A percentile compares a stretch with the other conserved stretches of the same genome.
These are phyloP conservation scores for Heritiera fomes DNA, from an alignment of 345 rosid species.

Conservation along the genomic window DNA sequence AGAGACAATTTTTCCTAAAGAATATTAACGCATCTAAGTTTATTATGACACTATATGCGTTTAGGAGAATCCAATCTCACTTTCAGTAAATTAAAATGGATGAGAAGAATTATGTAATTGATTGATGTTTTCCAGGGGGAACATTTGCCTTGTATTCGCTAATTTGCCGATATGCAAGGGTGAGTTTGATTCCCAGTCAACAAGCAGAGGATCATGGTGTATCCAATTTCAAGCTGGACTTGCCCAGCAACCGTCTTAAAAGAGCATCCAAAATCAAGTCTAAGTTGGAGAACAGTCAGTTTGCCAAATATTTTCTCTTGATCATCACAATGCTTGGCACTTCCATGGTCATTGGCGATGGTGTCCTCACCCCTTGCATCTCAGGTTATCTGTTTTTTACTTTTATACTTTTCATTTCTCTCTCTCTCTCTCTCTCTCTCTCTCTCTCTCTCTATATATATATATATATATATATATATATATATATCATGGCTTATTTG, in stretches of 20 bases:
- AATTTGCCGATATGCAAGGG: conserved; percentile 47
- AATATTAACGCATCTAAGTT: no score
- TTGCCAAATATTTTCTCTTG: conserved; percentile 39
- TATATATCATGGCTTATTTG: no score
- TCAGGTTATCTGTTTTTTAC: conserved; percentile 32
- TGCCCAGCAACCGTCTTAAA: conserved; percentile 32
- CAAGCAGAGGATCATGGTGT: conserved; percentile 42
- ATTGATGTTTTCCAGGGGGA: conserved; percentile 37
- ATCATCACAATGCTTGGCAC: conserved; percentile 52
- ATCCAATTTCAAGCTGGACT: conserved; percentile 37
- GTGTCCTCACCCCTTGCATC: conserved; percentile 60
- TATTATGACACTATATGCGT: no score
- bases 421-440: no score
- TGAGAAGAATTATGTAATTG: background rate
- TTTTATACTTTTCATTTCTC: no score
- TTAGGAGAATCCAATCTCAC: background rate
- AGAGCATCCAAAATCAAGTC: conserved; percentile 38
- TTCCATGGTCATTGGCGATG: conserved; percentile 68
- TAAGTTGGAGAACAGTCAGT: conserved; percentile 33
- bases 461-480: no score
- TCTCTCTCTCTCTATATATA: no score
- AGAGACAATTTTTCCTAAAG: no score
- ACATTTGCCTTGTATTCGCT: conserved; percentile 57
- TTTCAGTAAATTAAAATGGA: background rate
- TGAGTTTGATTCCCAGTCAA: conserved; percentile 49